These are phyloP conservation scores for Coprinopsis strossmayeri DNA, from an alignment of 768 basidiomycete genomes.

Conservation along the genomic window DNA sequence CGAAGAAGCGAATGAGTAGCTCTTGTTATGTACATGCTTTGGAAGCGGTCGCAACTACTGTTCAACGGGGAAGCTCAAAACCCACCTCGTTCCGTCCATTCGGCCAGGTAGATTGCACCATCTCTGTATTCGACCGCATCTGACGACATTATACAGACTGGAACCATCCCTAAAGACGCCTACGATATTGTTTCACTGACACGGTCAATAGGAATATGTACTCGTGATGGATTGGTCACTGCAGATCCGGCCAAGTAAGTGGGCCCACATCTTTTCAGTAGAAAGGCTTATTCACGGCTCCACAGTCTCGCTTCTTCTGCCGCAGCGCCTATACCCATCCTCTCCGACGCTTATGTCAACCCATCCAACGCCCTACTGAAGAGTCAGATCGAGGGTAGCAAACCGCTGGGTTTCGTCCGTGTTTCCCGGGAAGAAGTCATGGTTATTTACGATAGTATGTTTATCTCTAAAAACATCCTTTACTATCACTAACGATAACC, in stretches of 20 bases:
- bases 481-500: not conserved
- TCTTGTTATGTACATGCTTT: constrained; percentile 49
- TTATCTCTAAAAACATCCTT: not conserved
- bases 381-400: constrained; percentile 46
- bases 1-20: constrained; percentile 53
- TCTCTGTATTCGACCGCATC: not conserved
- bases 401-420: constrained; percentile 63
- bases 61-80: constrained; percentile 25
- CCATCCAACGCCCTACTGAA: constrained; percentile 52
- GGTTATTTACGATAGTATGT: constrained; percentile 69
- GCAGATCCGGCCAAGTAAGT: constrained; percentile 64
- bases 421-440: constrained; percentile 50
- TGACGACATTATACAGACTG: constrained; percentile 33
- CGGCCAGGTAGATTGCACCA: constrained; percentile 49
- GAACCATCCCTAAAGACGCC: constrained; percentile 68
- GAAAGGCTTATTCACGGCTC: too few species aligned
- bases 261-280: too few species aligned
- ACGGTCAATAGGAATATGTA: constrained; percentile 61
- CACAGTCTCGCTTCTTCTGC: too few species aligned
- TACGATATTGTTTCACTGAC: constrained; percentile 51
- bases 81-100: constrained; percentile 50
- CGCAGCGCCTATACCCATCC: constrained; percentile 57
- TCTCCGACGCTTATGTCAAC: too few species aligned
- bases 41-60: constrained; percentile 42
- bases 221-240: constrained; percentile 58